Evolutionary conservation across 495 filamentous ascomycete species (phyloP).

Genomic region (Sphaerosporella brunnea): DNA sequence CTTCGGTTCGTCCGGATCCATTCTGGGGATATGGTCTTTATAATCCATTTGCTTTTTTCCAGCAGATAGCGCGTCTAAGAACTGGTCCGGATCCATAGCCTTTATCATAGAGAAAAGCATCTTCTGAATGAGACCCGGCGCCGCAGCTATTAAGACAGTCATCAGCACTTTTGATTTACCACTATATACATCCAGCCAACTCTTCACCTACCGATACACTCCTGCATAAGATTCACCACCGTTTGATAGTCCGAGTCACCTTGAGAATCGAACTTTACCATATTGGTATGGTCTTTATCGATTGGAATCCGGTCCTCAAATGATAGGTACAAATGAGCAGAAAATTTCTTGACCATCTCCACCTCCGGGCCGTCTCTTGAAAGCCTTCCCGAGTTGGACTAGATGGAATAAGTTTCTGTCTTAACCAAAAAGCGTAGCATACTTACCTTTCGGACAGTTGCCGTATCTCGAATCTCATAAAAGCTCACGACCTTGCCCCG

Average conservation of each 20-base stretch:
- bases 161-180: too few relatives aligned
- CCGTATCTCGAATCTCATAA: slow-evolving; percentile 13
- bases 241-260: slow-evolving; percentile 7
- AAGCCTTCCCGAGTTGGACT: slow-evolving; percentile 9
- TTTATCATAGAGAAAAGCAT: neutral
- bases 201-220: slow-evolving; percentile 1
- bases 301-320: slow-evolving; percentile 15
- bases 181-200: too few relatives aligned
- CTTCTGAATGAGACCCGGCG: neutral
- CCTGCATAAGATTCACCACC: slow-evolving; percentile 4
- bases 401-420: neutral
- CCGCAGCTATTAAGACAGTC: neutral
- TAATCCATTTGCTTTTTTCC: neutral
- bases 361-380: slow-evolving; percentile 8
- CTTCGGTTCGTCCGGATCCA: neutral
- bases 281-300: slow-evolving; percentile 17
- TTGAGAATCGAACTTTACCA: slow-evolving; percentile 18
- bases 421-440: neutral
- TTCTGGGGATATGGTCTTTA: too few relatives aligned
- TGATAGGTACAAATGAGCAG: slow-evolving; percentile 13
- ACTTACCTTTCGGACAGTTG: slow-evolving; percentile 5
- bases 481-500: slow-evolving; percentile 13
- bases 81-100: neutral
- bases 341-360: slow-evolving; percentile 8
- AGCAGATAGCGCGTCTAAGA: neutral